Evolutionary conservation across 2,329 filamentous ascomycete species (phyloP).

Genomic region (Pseudogymnoascus pannorum): DNA sequence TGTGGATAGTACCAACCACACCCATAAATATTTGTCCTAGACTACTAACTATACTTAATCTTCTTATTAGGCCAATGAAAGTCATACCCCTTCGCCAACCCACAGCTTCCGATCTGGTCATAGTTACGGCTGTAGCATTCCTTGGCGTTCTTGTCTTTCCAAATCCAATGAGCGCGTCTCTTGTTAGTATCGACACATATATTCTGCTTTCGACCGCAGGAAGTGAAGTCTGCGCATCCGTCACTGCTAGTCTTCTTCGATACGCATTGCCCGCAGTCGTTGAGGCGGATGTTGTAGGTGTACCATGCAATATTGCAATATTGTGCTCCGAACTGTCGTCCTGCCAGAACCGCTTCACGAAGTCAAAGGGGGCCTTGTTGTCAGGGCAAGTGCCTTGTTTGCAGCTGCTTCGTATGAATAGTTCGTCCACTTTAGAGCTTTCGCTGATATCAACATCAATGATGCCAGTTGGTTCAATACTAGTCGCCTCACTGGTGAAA

Average conservation of each 20-base stretch:
- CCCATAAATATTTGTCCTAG: not conserved
- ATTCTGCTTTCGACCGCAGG: not conserved
- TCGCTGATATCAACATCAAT: not conserved
- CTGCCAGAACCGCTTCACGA: not conserved
- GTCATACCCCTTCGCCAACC: not conserved
- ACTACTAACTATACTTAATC: not conserved
- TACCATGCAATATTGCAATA: not conserved
- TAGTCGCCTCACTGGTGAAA: not conserved
- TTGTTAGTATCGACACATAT: not conserved
- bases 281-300: not conserved
- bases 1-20: not conserved
- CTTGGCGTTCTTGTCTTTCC: not conserved
- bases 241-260: not conserved
- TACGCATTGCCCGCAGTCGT: not conserved
- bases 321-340: not conserved
- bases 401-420: not conserved
- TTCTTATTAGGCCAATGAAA: not conserved
- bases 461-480: not conserved
- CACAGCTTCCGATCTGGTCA: not conserved
- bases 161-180: not conserved
- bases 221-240: not conserved
- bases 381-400: not conserved
- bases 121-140: not conserved
- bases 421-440: not conserved
- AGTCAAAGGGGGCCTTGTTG: not conserved